Conservation (phyloP, 2,329 filamentous ascomycete species). For the Exophiala oligosperma region DNA sequence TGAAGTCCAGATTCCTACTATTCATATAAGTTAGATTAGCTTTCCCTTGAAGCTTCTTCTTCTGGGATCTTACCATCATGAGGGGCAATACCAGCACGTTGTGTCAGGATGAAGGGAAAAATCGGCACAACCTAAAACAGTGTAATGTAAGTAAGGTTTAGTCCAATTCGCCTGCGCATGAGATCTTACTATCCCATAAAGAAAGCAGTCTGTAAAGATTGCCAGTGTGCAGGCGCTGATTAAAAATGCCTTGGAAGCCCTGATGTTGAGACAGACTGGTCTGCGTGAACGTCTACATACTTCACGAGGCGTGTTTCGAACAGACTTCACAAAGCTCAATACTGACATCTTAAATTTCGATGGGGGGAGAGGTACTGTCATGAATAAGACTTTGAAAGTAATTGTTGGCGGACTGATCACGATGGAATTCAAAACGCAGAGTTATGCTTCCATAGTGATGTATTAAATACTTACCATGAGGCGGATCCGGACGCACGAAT, state of each 20-base stretch:
- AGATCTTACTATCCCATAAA: conserved; percentile 6
- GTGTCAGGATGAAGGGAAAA: not conserved
- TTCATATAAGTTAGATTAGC: not conserved
- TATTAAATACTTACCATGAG: too few relatives aligned
- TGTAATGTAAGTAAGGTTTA: not conserved
- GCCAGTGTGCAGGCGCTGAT: not conserved
- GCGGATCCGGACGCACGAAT: too few relatives aligned
- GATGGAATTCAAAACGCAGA: too few relatives aligned
- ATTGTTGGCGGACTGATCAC: too few relatives aligned
- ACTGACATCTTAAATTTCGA: too few relatives aligned
- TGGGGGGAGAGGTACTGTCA: too few relatives aligned
- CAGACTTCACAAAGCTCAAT: too few relatives aligned
- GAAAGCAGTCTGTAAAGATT: conserved; percentile 5
- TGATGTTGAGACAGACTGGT: not conserved
- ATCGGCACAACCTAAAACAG: conserved; percentile 1
- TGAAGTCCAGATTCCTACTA: conserved; percentile 1
- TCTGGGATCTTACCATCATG: not conserved
- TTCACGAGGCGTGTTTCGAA: too few relatives aligned
- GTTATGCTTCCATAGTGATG: too few relatives aligned
- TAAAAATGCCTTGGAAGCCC: conserved; percentile 2
- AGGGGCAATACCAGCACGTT: not conserved
- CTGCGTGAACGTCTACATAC: too few relatives aligned
- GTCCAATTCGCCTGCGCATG: too few relatives aligned
- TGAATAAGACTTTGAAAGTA: too few relatives aligned
- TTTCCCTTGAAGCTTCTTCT: not conserved